Evolutionary conservation across 148 eudicot genomes (phyloP).

Genomic region (Nyssa sinensis): DNA sequence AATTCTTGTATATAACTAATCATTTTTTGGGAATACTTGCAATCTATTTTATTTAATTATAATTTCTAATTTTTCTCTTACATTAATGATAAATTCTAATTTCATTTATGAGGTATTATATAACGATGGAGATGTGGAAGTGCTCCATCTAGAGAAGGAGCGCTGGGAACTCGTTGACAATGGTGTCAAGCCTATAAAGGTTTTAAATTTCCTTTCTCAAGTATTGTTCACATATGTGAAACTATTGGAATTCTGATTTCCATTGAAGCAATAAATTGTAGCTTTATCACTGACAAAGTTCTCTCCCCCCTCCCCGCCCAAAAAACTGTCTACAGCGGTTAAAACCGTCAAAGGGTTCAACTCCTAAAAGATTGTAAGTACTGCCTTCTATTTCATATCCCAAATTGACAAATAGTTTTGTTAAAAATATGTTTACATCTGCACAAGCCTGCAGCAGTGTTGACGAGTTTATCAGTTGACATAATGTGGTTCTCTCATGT

Average conservation of each 20-base stretch:
- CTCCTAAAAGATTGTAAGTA: constrained; percentile 58
- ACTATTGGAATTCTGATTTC: background rate
- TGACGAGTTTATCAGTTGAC: background rate
- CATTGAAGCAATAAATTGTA: background rate
- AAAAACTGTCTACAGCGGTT: constrained; percentile 46
- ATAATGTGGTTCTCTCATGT: background rate
- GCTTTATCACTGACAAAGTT: constrained; percentile 18
- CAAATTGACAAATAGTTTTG: background rate
- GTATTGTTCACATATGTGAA: constrained; percentile 1
- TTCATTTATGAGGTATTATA: constrained; percentile 53
- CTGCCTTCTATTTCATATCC: constrained; percentile 10
- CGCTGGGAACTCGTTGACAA: constrained; percentile 73
- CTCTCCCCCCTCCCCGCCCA: background rate
- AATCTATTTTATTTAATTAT: constrained; percentile 1
- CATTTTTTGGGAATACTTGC: background rate
- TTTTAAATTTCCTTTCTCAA: constrained; percentile 17
- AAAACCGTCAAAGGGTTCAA: constrained; percentile 40
- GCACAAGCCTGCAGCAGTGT: constrained; percentile 3
- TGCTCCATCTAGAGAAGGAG: constrained; percentile 73
- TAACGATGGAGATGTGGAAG: constrained; percentile 91
- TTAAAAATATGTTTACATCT: background rate
- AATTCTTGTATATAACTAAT: background rate
- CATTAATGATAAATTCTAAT: too few species aligned
- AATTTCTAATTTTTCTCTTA: constrained; percentile 5
- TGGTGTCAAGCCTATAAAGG: constrained; percentile 46